Base-by-base conservation (phyloP, 495 filamentous ascomycete species). In the Rostrohypoxylon terebratum region DNA sequence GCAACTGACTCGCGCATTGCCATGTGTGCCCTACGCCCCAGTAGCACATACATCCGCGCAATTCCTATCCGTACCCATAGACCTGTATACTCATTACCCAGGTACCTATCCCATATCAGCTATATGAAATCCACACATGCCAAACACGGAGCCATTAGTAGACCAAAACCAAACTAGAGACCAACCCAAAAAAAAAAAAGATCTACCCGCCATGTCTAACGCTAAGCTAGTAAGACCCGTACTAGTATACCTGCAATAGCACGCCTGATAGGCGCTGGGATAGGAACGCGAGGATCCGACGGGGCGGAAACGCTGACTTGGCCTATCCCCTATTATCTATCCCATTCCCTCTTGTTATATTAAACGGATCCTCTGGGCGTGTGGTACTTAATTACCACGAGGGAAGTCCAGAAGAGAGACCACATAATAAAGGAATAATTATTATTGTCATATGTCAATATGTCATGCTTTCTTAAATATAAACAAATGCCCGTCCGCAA, bases 401-500 rank as follows among this genome's bases (percentile, higher is more conserved):
- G 38, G 54, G 34, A 21, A 31, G 21, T 40, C n/a, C 51, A 57
- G 33, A n/a, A 40, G 8, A 13, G 60, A 59, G 36, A 58, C n/a
- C n/a, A n/a, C n/a, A n/a, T n/a, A n/a, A n/a, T n/a, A 42, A 38
- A 9, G 11, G 11, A 38, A 13, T 10, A 9, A 38, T 9, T 10
- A 9, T 13, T 38, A 38, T 10, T 10, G 4, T 42, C 38, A 14
- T 42, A 51, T 59, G 59, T 59, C 59, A 59, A 14, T 42, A 51
- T 59, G 59, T 59, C 59, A 59, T 63, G 36, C 18, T 38, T 38
- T 9, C 38, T 55, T 55, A 34, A 70, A 36, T 57, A 51, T 64
- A 68, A 63, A 63, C 51, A 67, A 62, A 51, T 65, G 51, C 33
- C 38, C 45, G 42, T 57, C 55, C 50, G 44, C 23, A 48, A 28